These are phyloP conservation scores for Pyricularia pennisetigena DNA, from an alignment of 2,329 filamentous ascomycete genomes.

Conservation along the genomic window DNA sequence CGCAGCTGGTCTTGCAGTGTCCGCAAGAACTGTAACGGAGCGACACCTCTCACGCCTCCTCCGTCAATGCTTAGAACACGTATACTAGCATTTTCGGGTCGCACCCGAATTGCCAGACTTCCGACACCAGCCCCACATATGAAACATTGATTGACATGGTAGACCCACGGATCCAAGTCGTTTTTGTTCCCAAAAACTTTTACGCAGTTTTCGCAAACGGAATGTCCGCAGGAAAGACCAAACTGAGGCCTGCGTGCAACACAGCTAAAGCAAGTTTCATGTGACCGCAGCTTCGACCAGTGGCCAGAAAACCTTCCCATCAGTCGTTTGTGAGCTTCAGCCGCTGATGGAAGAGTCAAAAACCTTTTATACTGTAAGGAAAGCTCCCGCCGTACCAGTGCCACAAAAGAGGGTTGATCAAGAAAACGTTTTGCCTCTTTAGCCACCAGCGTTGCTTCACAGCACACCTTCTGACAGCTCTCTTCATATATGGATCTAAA, in stretches of 20 bases:
- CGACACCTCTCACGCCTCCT: background rate
- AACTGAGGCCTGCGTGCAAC: background rate
- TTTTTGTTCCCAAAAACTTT: background rate
- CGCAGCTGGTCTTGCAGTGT: background rate
- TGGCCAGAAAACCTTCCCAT: background rate
- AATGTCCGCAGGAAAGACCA: background rate
- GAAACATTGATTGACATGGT: background rate
- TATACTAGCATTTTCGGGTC: background rate
- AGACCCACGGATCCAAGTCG: background rate
- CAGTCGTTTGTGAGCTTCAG: background rate
- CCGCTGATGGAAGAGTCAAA: background rate
- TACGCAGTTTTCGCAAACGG: background rate
- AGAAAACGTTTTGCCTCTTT: no score
- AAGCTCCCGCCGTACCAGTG: background rate
- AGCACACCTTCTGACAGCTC: no score
- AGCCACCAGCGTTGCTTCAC: no score
- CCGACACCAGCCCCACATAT: background rate
- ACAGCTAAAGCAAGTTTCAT: background rate
- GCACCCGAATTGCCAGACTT: background rate
- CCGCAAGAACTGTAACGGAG: background rate
- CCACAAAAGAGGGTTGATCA: no score
- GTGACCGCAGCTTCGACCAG: background rate
- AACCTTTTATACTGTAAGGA: background rate
- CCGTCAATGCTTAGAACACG: background rate
- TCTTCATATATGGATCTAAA: no score